These are phyloP conservation scores for Colletotrichum sp. DNA, from an alignment of 2,329 filamentous ascomycete species.

Conservation along the genomic window DNA sequence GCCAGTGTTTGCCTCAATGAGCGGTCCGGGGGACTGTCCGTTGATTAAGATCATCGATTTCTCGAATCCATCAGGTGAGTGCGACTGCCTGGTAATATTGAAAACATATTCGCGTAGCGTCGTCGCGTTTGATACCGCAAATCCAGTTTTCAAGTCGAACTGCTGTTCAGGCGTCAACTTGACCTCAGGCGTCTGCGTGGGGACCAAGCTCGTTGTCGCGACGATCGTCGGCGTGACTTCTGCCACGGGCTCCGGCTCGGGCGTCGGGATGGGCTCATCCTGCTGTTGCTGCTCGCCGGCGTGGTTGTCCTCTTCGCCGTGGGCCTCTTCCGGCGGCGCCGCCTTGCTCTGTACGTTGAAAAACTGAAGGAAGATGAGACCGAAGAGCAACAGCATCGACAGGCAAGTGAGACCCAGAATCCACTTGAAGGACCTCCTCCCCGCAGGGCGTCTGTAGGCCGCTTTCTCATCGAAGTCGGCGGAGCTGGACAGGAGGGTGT, in stretches of 20 bases:
- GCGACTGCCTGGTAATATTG: conserved; percentile 51
- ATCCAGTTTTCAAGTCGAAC: conserved; percentile 8
- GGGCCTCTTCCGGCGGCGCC: background rate
- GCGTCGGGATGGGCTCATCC: background rate
- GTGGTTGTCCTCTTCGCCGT: background rate
- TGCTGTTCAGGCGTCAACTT: conserved; percentile 8
- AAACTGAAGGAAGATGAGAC: conserved; percentile 17
- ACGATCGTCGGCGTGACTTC: background rate
- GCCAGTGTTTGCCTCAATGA: conserved; percentile 54
- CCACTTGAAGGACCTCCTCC: conserved; percentile 13
- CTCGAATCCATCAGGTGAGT: conserved; percentile 61
- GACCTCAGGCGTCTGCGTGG: conserved; percentile 4
- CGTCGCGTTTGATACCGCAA: background rate
- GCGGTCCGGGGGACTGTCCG: conserved; percentile 69
- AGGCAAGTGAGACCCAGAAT: conserved; percentile 13
- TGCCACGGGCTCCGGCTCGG: background rate
- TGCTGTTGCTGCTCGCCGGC: conserved; percentile 1
- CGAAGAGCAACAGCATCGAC: conserved; percentile 10
- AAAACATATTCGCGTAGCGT: conserved; percentile 57
- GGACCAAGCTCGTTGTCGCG: background rate
- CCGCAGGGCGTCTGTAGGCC: background rate
- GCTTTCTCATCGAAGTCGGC: conserved; percentile 1
- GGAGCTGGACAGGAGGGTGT: background rate
- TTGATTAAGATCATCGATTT: conserved; percentile 65
- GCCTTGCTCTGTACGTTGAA: conserved; percentile 11